Percentiles rank a stretch among this genome's conserved stretches.
Conservation (phyloP, 148 eudicot genomes). For the Rhododendron williamsianum region DNA sequence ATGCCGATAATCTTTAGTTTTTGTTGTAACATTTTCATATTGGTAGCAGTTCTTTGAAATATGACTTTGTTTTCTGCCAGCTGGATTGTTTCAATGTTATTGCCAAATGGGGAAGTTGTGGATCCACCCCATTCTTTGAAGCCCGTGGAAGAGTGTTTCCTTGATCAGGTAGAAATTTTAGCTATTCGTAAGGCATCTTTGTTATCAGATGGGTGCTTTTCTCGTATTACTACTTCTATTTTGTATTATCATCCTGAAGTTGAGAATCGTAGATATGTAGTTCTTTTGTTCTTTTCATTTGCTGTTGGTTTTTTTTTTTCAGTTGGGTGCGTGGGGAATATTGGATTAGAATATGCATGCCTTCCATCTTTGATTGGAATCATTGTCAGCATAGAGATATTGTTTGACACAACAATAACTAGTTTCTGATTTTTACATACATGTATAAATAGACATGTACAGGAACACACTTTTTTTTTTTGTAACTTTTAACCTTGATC, state of each 20-base stretch:
- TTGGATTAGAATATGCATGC: neutral
- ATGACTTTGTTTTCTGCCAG: slow-evolving; percentile 32
- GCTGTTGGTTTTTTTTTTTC: neutral
- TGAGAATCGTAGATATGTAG: neutral
- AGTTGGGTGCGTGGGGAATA: no score
- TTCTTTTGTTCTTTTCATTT: neutral
- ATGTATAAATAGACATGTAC: neutral
- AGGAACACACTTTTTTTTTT: neutral
- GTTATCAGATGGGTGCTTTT: neutral
- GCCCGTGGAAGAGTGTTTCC: slow-evolving; percentile 44
- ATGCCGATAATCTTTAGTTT: neutral
- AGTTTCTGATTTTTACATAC: neutral
- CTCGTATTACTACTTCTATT: neutral
- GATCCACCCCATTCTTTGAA: slow-evolving; percentile 63
- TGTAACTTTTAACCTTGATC: neutral
- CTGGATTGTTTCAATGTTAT: slow-evolving; percentile 10
- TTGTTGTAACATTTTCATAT: neutral
- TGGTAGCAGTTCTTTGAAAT: slow-evolving; percentile 7
- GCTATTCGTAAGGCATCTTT: neutral
- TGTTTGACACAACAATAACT: neutral
- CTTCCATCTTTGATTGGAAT: neutral
- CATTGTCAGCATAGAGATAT: neutral
- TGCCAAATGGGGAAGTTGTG: slow-evolving; percentile 41
- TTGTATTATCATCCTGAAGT: no score
- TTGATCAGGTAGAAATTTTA: slow-evolving; percentile 51